Evolutionary conservation across 805 yeast genomes (phyloP).

Genomic region (Grigorovia humatica): DNA sequence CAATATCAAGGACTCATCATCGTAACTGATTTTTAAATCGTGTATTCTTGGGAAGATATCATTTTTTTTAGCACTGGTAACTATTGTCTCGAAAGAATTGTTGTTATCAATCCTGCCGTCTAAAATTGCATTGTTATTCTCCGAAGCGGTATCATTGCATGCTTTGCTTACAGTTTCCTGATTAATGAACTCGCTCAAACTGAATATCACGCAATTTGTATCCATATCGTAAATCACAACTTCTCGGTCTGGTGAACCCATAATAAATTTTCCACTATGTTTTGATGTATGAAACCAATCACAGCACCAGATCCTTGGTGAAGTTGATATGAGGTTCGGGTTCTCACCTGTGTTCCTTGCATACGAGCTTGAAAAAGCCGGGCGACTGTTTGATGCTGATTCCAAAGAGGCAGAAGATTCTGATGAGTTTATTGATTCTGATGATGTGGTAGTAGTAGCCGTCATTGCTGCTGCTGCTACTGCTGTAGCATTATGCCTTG

Average conservation of each 20-base stretch:
- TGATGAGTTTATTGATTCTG: not conserved
- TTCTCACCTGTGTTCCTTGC: not conserved
- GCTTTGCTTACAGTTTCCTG: not conserved
- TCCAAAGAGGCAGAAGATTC: slow-evolving; percentile 1
- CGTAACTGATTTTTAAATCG: slow-evolving; percentile 56
- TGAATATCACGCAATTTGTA: slow-evolving; percentile 14
- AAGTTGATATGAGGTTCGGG: slow-evolving; percentile 1
- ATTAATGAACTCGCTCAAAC: slow-evolving; percentile 21
- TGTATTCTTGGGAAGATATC: slow-evolving; percentile 39
- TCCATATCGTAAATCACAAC: slow-evolving; percentile 37
- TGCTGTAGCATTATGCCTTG: not conserved
- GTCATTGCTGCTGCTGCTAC: slow-evolving; percentile 1
- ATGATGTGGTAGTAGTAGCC: not conserved
- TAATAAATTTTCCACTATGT: slow-evolving; percentile 38
- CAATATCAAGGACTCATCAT: slow-evolving; percentile 51
- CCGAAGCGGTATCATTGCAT: not conserved
- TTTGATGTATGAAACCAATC: slow-evolving; percentile 55
- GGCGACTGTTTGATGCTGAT: not conserved
- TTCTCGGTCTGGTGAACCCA: slow-evolving; percentile 71
- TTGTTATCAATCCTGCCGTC: not conserved
- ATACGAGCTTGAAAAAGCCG: not conserved
- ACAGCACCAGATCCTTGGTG: slow-evolving; percentile 42
- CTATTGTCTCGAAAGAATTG: not conserved
- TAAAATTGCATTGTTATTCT: no score
- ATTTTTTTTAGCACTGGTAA: not conserved